Evolutionary conservation across 306 rosid species (phyloP).

Genomic region (Cucumis melo): DNA sequence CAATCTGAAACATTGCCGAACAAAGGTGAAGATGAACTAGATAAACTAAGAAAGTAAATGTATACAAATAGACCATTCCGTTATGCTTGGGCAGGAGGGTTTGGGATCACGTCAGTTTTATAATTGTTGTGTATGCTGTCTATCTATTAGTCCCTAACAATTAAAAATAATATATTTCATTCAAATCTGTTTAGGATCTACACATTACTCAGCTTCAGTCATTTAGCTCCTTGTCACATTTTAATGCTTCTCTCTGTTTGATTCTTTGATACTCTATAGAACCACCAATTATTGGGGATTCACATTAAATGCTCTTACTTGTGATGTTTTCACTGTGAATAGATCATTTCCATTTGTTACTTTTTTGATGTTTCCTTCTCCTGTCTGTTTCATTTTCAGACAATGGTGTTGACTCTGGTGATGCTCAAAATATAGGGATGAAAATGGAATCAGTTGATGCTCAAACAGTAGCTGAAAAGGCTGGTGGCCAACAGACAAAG

Average conservation of each 20-base stretch:
- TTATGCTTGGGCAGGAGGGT: not conserved
- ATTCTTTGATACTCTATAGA: not conserved
- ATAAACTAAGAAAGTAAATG: not conserved
- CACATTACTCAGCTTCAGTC: not conserved
- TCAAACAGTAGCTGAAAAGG: conserved; percentile 20
- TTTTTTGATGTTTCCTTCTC: not conserved
- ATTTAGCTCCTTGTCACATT: not conserved
- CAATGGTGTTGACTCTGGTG: conserved; percentile 9
- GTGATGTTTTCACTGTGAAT: not conserved
- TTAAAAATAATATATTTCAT: not conserved
- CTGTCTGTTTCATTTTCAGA: conserved; percentile 17
- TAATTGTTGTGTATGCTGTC: not conserved
- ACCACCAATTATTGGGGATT: not conserved
- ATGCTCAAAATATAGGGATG: conserved; percentile 23
- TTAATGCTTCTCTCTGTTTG: not conserved
- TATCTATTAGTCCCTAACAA: not conserved
- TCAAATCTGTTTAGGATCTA: not conserved
- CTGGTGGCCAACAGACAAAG: conserved; percentile 32
- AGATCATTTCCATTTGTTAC: not conserved
- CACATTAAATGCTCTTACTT: not conserved
- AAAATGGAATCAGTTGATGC: conserved; percentile 20
- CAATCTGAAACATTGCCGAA: conserved; percentile 19
- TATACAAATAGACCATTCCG: not conserved
- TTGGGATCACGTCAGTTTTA: not conserved
- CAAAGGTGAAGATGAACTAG: conserved; percentile 28